Conservation (phyloP, 331 rosid genomes). For the Cydonia oblonga region DNA sequence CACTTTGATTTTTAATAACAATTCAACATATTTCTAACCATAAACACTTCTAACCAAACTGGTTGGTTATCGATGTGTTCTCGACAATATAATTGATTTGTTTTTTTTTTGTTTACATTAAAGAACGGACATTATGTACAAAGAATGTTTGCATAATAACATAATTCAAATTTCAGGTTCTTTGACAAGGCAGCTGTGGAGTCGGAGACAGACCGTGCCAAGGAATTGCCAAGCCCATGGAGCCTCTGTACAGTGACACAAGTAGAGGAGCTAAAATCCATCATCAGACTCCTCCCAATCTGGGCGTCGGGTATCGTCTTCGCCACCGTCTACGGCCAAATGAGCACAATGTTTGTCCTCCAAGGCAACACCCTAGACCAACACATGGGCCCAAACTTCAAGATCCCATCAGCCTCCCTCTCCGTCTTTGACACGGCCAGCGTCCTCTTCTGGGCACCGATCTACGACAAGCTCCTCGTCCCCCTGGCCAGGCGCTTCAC, state of each 20-base stretch:
- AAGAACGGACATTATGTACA: too few species aligned
- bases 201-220: conserved; percentile 18
- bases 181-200: conserved; percentile 66
- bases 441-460: conserved; percentile 54
- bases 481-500: conserved; percentile 45
- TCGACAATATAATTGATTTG: too few species aligned
- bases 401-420: conserved; percentile 70
- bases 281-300: conserved; percentile 45
- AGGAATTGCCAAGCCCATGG: conserved; percentile 38
- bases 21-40: too few species aligned
- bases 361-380: conserved; percentile 80
- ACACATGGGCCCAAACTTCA: conserved; percentile 46
- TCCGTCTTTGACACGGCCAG: conserved; percentile 59
- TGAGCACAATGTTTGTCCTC: conserved; percentile 70
- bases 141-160: background rate
- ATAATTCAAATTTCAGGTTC: conserved; percentile 31
- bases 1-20: background rate
- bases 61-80: background rate
- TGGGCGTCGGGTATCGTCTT: conserved; percentile 65
- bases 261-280: conserved; percentile 62
- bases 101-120: too few species aligned
- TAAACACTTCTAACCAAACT: too few species aligned
- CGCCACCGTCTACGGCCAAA: conserved; percentile 61
- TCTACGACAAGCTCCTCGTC: conserved; percentile 49
- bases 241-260: conserved; percentile 67